Conservation (phyloP, 345 rosid species). For the Citrus inodora region DNA sequence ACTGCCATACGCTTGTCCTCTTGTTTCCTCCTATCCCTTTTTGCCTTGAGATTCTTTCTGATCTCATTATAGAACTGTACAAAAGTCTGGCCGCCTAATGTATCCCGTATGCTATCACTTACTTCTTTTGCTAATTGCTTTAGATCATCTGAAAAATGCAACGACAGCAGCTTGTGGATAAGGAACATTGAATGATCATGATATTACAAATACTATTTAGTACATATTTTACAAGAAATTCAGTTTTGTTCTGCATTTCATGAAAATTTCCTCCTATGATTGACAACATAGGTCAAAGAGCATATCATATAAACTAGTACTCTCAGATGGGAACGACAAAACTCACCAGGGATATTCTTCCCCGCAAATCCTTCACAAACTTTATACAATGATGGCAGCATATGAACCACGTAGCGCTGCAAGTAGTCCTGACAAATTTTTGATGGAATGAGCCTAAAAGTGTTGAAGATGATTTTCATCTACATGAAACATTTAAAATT, state of each 20-base stretch:
- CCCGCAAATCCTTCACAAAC: slow-evolving; percentile 88
- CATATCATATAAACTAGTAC: not conserved
- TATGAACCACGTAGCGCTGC: slow-evolving; percentile 42
- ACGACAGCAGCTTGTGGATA: not conserved
- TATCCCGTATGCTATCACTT: slow-evolving; percentile 45
- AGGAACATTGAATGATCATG: not conserved
- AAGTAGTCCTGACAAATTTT: slow-evolving; percentile 45
- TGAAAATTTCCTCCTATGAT: not conserved
- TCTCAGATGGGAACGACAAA: not conserved
- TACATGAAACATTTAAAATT: slow-evolving; percentile 32
- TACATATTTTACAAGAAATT: not conserved
- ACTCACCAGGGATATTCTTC: slow-evolving; percentile 60
- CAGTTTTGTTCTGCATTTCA: too few relatives aligned
- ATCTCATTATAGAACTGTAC: slow-evolving; percentile 57
- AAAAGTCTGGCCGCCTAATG: slow-evolving; percentile 53
- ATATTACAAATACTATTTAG: not conserved
- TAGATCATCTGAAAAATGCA: slow-evolving; percentile 45
- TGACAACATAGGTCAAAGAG: not conserved
- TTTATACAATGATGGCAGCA: slow-evolving; percentile 79
- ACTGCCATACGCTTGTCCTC: slow-evolving; percentile 86
- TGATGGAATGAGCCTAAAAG: slow-evolving; percentile 42
- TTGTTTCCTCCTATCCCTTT: slow-evolving; percentile 72
- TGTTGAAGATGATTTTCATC: slow-evolving; percentile 65
- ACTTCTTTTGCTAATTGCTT: slow-evolving; percentile 77
- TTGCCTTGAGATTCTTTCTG: slow-evolving; percentile 53